These are phyloP conservation scores for Nannochloropsis oceanica DNA, from an alignment of 108 stramenopile species.

Conservation along the genomic window DNA sequence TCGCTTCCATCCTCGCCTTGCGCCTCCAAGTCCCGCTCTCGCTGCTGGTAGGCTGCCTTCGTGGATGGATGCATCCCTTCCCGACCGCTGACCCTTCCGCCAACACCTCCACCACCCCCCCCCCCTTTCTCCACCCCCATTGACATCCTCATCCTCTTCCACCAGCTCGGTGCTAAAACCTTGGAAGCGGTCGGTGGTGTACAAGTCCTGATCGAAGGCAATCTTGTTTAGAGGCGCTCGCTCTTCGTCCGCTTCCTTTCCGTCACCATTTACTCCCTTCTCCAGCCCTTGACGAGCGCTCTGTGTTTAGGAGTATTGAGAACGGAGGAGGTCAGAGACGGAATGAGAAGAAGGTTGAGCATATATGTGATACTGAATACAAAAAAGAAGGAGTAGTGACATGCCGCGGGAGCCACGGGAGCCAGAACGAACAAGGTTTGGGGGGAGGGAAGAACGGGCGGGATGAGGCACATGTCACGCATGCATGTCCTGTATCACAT, in stretches of 20 bases:
- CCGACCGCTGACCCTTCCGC: background rate
- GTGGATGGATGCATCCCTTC: conserved; percentile 15
- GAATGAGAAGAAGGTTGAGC: no score
- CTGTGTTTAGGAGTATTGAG: background rate
- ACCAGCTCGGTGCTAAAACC: conserved; percentile 25
- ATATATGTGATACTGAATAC: no score
- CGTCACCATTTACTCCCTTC: conserved; percentile 19
- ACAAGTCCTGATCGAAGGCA: background rate
- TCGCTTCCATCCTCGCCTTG: conserved; percentile 42
- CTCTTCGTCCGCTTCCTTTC: conserved; percentile 4
- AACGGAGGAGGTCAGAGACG: no score
- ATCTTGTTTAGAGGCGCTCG: background rate
- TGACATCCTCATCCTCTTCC: conserved; percentile 19
- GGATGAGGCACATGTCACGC: no score
- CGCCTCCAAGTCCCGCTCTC: conserved; percentile 16
- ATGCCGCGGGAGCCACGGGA: no score
- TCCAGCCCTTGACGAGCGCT: conserved; percentile 10
- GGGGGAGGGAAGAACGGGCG: background rate
- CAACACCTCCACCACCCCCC: background rate
- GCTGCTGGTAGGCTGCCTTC: conserved; percentile 1
- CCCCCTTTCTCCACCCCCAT: conserved; percentile 12
- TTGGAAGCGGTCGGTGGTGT: background rate
- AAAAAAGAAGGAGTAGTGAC: no score
- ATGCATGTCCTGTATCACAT: no score
- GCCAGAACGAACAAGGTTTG: background rate